Base-by-base conservation (phyloP, 2,329 filamentous ascomycete genomes). In the Neofusicoccum cordaticola region DNA sequence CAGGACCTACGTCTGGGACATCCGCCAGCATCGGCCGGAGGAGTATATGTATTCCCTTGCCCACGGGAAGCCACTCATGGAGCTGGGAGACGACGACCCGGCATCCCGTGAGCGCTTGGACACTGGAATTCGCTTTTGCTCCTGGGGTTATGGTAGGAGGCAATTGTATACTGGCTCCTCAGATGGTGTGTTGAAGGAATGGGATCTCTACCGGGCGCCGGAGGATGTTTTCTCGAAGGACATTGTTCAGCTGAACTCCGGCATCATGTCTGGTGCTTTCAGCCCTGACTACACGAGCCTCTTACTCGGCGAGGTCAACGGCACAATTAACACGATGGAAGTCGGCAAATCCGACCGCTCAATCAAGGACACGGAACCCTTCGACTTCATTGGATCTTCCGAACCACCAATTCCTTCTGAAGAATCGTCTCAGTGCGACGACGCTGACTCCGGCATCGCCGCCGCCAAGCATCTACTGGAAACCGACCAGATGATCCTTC, bases 1-100 rank as follows among this genome's bases (percentile, higher is more conserved):
- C 2, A 77, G 77, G 35, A 83, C 84, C 0, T 88, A 88, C 71
- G 77, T 88, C 4, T 89, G 86, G 85, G 86, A 89, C 70, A 72
- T 78, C 34, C 83, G 86, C 0, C 74, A 74, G 13, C 77, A 78
- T 0, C 74, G 74, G 7, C 77, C 78, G 0, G 74, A 80, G 41
- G 66, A 71, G 15, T 75, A 82, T 9, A 70, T 88, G 0, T 83
- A 85, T 64, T 73, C 71, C 8, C 74, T 89, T 2, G 67, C 69
- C 1, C 86, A 89, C 68, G 84, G 81, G 0, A 69, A 73, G 0
- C 81, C 85, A 0, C 69, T 86, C 1, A 81, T 80, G 65, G 80
- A 84, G 3, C 73, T 85, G 1, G 76, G 79, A 58, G 56, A 47
- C 4, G 56, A 22, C n/a, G 78, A 80, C 4, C 70, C 73, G 15